Evolutionary conservation across 208 protist species (phyloP).

Genomic region (Leishmania turanica): DNA sequence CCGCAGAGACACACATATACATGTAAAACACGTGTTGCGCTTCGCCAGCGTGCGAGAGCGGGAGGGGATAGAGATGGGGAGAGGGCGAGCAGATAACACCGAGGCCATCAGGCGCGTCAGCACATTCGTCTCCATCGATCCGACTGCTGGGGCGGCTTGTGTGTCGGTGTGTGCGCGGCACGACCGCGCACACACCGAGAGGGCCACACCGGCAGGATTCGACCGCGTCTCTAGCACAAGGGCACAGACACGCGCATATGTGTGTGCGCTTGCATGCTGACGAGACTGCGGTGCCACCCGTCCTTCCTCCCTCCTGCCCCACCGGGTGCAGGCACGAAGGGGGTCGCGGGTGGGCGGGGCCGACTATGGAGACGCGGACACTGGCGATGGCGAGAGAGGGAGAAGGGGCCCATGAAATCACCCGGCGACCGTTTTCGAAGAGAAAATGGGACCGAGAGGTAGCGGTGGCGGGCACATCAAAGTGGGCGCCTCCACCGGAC

Average conservation of each 20-base stretch:
- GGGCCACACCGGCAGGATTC: too few relatives aligned
- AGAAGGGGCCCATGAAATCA: background rate
- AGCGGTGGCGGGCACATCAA: background rate
- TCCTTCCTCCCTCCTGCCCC: background rate
- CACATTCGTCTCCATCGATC: background rate
- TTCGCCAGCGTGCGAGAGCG: background rate
- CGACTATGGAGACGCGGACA: background rate
- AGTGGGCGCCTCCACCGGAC: background rate
- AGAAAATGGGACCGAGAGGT: background rate
- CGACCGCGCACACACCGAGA: too few relatives aligned
- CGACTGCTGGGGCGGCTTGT: background rate
- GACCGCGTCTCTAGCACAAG: background rate
- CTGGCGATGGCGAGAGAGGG: background rate
- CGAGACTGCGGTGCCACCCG: too few relatives aligned
- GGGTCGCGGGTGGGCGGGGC: background rate
- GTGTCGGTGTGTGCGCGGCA: too few relatives aligned
- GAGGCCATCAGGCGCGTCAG: background rate
- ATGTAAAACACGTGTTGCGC: background rate
- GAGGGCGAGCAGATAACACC: background rate
- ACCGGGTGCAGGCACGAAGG: background rate
- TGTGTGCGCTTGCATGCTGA: too few relatives aligned
- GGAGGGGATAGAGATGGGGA: background rate
- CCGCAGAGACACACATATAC: background rate
- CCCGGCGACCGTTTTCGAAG: background rate
- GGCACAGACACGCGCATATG: background rate